phyloP scores from a whole-genome alignment of 345 rosid species.

The Eucalyptus leucophloia region DNA sequence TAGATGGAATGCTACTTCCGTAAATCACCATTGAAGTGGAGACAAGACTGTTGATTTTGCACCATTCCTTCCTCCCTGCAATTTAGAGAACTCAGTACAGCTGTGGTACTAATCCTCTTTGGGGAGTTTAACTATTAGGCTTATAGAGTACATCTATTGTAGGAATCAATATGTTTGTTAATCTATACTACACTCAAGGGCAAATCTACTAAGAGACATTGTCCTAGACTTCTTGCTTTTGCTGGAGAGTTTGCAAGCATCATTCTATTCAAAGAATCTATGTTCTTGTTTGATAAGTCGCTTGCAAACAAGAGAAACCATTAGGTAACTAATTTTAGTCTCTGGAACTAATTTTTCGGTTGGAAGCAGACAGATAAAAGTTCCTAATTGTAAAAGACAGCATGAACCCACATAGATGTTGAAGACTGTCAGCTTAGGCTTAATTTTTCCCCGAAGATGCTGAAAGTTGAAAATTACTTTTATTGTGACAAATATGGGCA shows the following conservation, averaged over 20 bases:
- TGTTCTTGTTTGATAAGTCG: background rate
- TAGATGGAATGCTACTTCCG: background rate
- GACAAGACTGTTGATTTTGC: background rate
- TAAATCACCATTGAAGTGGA: background rate
- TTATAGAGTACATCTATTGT: background rate
- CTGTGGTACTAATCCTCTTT: background rate
- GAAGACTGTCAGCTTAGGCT: background rate
- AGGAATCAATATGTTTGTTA: background rate
- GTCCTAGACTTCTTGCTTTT: background rate
- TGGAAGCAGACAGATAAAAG: background rate
- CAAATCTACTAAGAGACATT: background rate
- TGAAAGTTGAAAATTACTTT: background rate
- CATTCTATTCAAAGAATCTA: background rate
- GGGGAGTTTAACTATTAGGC: background rate
- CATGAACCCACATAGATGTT: background rate
- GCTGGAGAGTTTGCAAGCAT: background rate
- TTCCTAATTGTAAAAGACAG: background rate
- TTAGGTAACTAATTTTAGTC: background rate
- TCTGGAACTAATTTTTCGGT: background rate
- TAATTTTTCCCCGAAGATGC: background rate
- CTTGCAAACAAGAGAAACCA: background rate
- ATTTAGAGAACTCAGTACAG: background rate
- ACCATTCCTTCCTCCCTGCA: background rate
- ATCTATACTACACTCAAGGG: background rate
- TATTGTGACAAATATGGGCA: background rate